A percentile compares a stretch with the other conserved stretches of the same genome.
Conservation (phyloP, 148 eudicot genomes). For the Rhododendron kiyosumense region DNA sequence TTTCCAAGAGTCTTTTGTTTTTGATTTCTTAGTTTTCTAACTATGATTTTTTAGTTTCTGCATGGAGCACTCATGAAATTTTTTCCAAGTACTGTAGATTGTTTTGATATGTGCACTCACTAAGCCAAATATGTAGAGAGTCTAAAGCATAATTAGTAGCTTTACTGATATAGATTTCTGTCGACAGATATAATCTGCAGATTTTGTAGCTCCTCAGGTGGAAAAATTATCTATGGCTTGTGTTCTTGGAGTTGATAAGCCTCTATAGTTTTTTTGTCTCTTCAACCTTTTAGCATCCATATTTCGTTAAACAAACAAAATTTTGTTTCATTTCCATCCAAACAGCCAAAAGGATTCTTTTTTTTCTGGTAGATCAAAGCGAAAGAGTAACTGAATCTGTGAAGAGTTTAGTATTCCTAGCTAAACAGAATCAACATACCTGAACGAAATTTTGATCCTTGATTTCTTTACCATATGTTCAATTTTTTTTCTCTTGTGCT, state of each 20-base stretch:
- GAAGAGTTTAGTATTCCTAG: not conserved
- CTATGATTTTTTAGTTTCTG: not conserved
- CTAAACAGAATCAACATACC: not conserved
- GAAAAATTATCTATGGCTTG: not conserved
- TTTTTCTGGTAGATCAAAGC: too few relatives aligned
- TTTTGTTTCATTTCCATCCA: not conserved
- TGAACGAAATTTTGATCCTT: not conserved
- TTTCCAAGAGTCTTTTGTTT: not conserved
- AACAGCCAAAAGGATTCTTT: not conserved
- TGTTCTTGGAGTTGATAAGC: not conserved
- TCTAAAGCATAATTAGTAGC: not conserved
- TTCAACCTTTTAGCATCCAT: not conserved
- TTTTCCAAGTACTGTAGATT: not conserved
- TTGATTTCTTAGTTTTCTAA: not conserved
- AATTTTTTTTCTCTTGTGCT: not conserved
- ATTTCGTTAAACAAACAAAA: not conserved
- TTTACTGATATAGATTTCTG: not conserved
- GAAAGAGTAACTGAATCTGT: not conserved
- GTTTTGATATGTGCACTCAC: not conserved
- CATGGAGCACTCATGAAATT: not conserved
- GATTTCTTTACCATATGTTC: not conserved
- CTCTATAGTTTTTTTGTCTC: not conserved
- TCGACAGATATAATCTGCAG: not conserved
- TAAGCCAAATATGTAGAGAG: too few relatives aligned
- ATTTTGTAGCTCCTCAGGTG: not conserved